These are phyloP conservation scores for Prorocentrum cordatum DNA, from an alignment of 169 alveolate species.

Conservation along the genomic window DNA sequence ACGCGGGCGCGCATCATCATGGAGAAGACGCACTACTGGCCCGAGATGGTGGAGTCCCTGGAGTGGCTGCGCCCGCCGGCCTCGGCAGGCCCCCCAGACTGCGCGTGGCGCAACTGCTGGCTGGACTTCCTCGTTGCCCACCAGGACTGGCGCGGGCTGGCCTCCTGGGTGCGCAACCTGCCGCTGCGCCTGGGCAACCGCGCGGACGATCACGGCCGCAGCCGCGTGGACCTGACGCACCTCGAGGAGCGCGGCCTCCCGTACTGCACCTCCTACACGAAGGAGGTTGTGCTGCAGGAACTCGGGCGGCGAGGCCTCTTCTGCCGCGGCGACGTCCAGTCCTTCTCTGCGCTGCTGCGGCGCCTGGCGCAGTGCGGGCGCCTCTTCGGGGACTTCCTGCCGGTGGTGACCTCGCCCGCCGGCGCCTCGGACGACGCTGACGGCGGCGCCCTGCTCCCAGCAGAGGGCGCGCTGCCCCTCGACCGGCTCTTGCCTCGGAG, in stretches of 20 bases:
- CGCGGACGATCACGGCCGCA: constrained; percentile 17
- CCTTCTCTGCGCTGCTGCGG: constrained; percentile 64
- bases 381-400: constrained; percentile 28
- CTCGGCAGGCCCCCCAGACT: constrained; percentile 1
- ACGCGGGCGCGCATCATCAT: constrained; percentile 50
- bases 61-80: constrained; percentile 40
- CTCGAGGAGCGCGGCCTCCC: constrained; percentile 44
- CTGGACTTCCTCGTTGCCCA: constrained; percentile 65
- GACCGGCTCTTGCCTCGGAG: constrained; percentile 69
- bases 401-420: background rate
- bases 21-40: constrained; percentile 68
- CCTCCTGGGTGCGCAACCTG: constrained; percentile 66
- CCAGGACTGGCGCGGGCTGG: constrained; percentile 74
- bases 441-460: background rate
- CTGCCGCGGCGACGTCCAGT: constrained; percentile 31
- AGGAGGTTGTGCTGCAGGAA: background rate
- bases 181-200: constrained; percentile 27
- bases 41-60: constrained; percentile 27
- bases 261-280: constrained; percentile 14
- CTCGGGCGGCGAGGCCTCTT: constrained; percentile 73
- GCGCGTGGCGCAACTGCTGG: constrained; percentile 32
- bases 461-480: constrained; percentile 24
- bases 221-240: background rate
- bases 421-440: background rate
- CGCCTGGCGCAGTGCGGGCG: constrained; percentile 71